Evolutionary conservation across 495 filamentous ascomycete species (phyloP), one percentile per base, ranked within the genome.

Genomic region (Amphirosellinia nigrospora): DNA sequence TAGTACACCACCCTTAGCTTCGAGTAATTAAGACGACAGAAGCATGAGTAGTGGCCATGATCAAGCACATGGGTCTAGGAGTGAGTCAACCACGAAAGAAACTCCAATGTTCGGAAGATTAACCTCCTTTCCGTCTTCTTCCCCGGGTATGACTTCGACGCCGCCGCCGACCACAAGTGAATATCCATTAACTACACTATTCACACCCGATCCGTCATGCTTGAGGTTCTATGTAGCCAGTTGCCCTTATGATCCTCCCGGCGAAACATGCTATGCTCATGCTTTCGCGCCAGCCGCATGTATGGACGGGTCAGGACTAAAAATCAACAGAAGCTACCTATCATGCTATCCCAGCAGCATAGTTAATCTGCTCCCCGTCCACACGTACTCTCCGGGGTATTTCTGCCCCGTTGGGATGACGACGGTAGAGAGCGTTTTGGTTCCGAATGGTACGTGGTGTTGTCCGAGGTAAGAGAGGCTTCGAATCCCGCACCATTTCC

Each of bases 311-410:
- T 23, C 0, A 1, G 26, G 11, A 28, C 23, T 0, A 30, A 0
- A 7, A 53, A 13, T 26, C 10, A 5, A 10, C 11, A 30, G 23
- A 55, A 55, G 50, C 23, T 15, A 13, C 15, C 50, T 55, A 16
- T 5, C 50, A 55, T 55, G 50, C 28, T 55, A 55, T 13, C 50
- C 50, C 7, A 4, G 26, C 0, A 6, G 23, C 23, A 3, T 11
- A 1, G 1, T 55, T 6, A 13, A n/a, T n/a, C n/a, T n/a, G n/a
- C n/a, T n/a, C n/a, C n/a, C n/a, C 19, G 6, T 55, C 6, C 11
- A 5, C 16, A 55, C 50, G 3, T 55, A 55, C 50, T 55, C 50
- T 55, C 50, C 50, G 10, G 50, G 50, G 23, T 55, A 55, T 55
- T 28, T 55, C 4, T 55, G 50, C 50, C 50, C 50, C 26, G 50